These are phyloP conservation scores for Trichoderma virens DNA, from an alignment of 495 filamentous ascomycete genomes.

Conservation along the genomic window DNA sequence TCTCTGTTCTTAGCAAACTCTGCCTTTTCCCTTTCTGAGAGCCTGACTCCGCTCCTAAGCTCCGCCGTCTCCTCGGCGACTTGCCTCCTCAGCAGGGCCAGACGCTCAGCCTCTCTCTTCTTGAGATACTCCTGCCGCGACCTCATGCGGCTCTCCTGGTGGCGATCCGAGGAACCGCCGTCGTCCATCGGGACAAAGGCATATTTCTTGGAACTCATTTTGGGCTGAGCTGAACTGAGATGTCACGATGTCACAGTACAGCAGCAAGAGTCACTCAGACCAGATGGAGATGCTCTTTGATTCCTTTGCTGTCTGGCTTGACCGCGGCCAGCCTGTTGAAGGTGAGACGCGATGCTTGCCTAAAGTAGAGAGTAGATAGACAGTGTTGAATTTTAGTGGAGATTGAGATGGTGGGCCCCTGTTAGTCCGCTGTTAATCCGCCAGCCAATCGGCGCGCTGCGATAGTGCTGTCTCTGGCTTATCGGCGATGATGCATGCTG, in stretches of 20 bases:
- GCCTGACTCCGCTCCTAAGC: conserved; percentile 62
- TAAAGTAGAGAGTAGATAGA: neutral
- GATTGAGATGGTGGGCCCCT: neutral
- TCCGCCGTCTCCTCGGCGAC: conserved; percentile 87
- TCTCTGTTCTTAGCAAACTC: conserved; percentile 90
- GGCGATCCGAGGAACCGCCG: conserved; percentile 27
- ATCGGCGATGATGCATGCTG: neutral
- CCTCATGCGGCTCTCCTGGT: conserved; percentile 24
- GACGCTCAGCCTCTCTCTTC: conserved; percentile 79
- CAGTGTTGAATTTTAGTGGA: neutral
- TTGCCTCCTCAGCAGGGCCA: conserved; percentile 79
- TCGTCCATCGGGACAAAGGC: conserved; percentile 79
- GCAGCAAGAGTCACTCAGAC: too few species aligned
- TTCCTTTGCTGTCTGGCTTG: neutral
- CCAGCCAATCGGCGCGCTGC: neutral
- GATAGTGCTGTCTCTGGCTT: neutral
- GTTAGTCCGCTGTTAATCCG: neutral
- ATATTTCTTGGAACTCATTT: conserved; percentile 61
- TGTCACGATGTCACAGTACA: too few species aligned
- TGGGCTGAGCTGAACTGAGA: neutral
- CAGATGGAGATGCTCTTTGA: neutral
- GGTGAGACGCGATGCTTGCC: conserved; percentile 6
- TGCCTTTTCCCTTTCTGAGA: conserved; percentile 73
- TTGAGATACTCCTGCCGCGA: conserved; percentile 89
- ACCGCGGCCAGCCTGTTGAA: neutral